These are phyloP conservation scores for Fomes fomentarius DNA, from an alignment of 1,284 basidiomycete species.

Conservation along the genomic window DNA sequence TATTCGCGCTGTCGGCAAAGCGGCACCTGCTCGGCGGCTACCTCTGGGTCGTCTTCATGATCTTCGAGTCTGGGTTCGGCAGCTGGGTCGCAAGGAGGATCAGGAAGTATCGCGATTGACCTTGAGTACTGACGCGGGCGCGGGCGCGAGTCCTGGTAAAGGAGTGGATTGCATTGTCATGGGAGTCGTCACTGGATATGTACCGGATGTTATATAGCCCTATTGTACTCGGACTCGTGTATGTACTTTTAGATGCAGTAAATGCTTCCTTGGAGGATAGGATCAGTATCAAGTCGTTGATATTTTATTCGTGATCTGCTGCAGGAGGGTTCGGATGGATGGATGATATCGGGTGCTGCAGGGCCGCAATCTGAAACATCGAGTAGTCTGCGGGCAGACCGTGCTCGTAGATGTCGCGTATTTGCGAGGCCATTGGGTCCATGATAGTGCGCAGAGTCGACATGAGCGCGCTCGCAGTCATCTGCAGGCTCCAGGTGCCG, in stretches of 20 bases:
- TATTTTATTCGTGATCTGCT: too few relatives aligned
- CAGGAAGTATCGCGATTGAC: conserved; percentile 8
- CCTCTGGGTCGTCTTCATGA: conserved; percentile 40
- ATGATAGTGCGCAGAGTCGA: conserved; percentile 61
- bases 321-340: too few relatives aligned
- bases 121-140: too few relatives aligned
- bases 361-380: conserved; percentile 20
- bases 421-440: conserved; percentile 53
- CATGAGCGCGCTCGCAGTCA: conserved; percentile 69
- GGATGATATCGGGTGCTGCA: background rate
- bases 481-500: conserved; percentile 80
- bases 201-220: background rate
- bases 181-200: background rate
- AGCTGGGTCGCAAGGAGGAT: conserved; percentile 28
- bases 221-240: too few relatives aligned
- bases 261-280: too few relatives aligned
- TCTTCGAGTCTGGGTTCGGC: conserved; percentile 26
- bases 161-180: conserved; percentile 3
- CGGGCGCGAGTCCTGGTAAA: background rate
- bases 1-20: conserved; percentile 44
- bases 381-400: conserved; percentile 26
- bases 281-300: too few relatives aligned
- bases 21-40: conserved; percentile 39
- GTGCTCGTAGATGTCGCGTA: conserved; percentile 45
- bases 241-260: conserved; percentile 7